These are phyloP conservation scores for Helicostylum pulchrum DNA, from an alignment of 192 early-diverging fungal genomes.

Conservation along the genomic window DNA sequence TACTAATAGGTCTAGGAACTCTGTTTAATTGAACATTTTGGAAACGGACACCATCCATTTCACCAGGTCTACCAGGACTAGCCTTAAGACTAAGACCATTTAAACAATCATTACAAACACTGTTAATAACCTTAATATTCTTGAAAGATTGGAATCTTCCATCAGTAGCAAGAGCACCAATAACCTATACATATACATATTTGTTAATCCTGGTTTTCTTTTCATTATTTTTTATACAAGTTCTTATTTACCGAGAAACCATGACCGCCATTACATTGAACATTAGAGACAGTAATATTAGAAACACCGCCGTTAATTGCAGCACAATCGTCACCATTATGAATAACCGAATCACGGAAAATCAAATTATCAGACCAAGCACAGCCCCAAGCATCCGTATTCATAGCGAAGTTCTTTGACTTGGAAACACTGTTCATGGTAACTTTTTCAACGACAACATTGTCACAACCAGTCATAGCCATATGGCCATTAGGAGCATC, in stretches of 20 bases:
- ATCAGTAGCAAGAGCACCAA: slow-evolving; percentile 18
- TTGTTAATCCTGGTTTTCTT: too few relatives aligned
- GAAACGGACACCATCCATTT: too few relatives aligned
- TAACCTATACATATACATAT: not conserved
- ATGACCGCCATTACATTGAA: slow-evolving; percentile 33
- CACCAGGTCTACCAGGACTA: too few relatives aligned
- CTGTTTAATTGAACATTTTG: slow-evolving; percentile 33
- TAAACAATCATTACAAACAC: slow-evolving; percentile 28
- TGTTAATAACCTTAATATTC: slow-evolving; percentile 32
- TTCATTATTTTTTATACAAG: too few relatives aligned
- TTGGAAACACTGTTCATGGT: slow-evolving; percentile 20
- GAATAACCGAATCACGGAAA: slow-evolving; percentile 34
- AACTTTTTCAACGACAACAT: slow-evolving; percentile 10
- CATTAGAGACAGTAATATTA: slow-evolving; percentile 42
- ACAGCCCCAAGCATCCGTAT: slow-evolving; percentile 45
- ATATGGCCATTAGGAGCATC: slow-evolving; percentile 22
- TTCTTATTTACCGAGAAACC: slow-evolving; percentile 12
- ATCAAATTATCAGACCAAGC: slow-evolving; percentile 29
- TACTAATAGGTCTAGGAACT: slow-evolving; percentile 35
- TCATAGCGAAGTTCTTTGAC: slow-evolving; percentile 31
- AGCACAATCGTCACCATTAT: slow-evolving; percentile 51
- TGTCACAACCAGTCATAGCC: slow-evolving; percentile 8
- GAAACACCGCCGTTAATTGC: slow-evolving; percentile 40
- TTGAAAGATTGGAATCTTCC: slow-evolving; percentile 30
- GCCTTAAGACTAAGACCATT: slow-evolving; percentile 5